Evolutionary conservation across 371 early-diverging fungal genomes (phyloP).

Genomic region (Rhizopus delemar): DNA sequence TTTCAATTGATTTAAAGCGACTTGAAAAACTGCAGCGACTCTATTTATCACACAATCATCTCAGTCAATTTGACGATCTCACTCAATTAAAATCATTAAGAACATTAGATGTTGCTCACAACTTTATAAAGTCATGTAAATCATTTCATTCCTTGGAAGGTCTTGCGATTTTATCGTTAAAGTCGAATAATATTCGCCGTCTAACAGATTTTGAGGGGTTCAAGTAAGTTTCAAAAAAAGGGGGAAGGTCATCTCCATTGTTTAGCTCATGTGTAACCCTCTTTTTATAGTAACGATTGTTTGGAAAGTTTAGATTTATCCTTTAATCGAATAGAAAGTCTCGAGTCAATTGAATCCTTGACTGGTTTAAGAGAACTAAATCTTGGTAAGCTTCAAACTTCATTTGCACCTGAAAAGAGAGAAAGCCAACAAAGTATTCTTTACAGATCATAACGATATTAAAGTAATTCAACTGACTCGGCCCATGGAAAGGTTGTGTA

Average conservation of each 20-base stretch:
- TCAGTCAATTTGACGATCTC: conserved; percentile 43
- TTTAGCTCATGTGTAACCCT: too few species aligned
- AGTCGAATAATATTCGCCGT: conserved; percentile 41
- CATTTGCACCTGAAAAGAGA: too few species aligned
- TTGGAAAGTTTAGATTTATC: conserved; percentile 57
- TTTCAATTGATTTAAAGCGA: conserved; percentile 39
- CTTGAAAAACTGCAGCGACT: conserved; percentile 47
- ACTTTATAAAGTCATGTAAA: conserved; percentile 45
- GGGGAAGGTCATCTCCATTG: too few species aligned
- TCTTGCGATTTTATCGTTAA: conserved; percentile 43
- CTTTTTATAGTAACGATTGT: not conserved
- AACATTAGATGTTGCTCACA: conserved; percentile 49
- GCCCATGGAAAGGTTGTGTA: conserved; percentile 42
- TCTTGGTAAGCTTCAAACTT: conserved; percentile 5
- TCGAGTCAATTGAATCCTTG: conserved; percentile 49
- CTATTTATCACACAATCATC: conserved; percentile 52
- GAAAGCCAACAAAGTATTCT: not conserved
- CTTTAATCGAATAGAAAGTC: conserved; percentile 50
- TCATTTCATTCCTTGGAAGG: conserved; percentile 44
- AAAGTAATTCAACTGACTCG: conserved; percentile 39
- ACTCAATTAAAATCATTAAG: conserved; percentile 27
- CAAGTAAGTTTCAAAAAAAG: conserved; percentile 30
- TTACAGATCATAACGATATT: conserved; percentile 54
- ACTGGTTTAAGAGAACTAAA: conserved; percentile 41
- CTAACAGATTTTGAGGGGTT: conserved; percentile 33